These are phyloP conservation scores for Dorcoceras hygrometricum DNA, from an alignment of 257 asterid genomes.

Conservation along the genomic window DNA sequence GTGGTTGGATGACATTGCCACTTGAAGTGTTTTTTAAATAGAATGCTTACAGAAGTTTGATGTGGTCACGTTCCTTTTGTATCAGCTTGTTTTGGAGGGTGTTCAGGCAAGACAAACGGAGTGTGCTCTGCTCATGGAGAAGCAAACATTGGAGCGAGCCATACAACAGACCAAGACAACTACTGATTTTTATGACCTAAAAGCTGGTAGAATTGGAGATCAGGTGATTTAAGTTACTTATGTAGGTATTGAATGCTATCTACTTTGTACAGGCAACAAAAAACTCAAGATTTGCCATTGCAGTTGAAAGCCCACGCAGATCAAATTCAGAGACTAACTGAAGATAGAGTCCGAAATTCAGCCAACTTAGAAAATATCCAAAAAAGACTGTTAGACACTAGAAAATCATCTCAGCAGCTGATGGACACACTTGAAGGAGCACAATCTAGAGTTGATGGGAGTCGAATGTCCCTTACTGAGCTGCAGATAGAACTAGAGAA, in stretches of 20 bases:
- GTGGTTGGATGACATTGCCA: not conserved
- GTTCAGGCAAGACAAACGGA: conserved; percentile 64
- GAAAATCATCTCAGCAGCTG: conserved; percentile 51
- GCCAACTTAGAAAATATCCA: conserved; percentile 56
- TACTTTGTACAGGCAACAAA: conserved; percentile 3
- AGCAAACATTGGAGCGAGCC: conserved; percentile 52
- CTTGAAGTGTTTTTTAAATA: not conserved
- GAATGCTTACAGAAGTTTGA: conserved; percentile 18
- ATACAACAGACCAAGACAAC: conserved; percentile 61
- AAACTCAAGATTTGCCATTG: conserved; percentile 36
- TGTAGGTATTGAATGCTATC: conserved; percentile 14
- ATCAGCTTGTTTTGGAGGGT: conserved; percentile 93
- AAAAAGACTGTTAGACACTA: conserved; percentile 52
- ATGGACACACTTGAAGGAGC: conserved; percentile 62
- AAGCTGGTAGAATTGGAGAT: conserved; percentile 81
- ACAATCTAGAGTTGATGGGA: conserved; percentile 61
- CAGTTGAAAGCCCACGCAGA: conserved; percentile 79
- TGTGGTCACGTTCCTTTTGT: conserved; percentile 22
- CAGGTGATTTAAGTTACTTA: conserved; percentile 50
- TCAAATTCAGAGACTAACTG: conserved; percentile 68
- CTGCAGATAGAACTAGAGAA: conserved; percentile 87
- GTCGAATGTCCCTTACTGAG: conserved; percentile 58
- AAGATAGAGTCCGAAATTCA: conserved; percentile 56
- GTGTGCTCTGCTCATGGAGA: conserved; percentile 61
- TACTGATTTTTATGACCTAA: conserved; percentile 50